Conservation (phyloP, 2,329 filamentous ascomycete species). For the Aureobasidium lini region DNA sequence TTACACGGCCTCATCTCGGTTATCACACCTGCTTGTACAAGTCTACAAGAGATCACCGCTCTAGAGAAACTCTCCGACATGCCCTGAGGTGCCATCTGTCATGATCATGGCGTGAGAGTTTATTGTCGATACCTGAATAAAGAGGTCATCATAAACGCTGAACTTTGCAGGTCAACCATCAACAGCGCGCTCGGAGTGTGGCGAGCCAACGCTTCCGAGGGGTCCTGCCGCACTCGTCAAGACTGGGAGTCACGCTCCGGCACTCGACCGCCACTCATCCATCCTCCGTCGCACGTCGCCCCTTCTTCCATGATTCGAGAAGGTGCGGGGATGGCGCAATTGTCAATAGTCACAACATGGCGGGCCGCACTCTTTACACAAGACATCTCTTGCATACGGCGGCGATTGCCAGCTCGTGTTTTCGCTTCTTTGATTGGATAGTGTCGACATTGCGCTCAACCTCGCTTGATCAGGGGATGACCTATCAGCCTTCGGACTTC, state of each 20-base stretch:
- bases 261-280: not conserved
- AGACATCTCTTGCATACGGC: not conserved
- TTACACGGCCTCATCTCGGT: slow-evolving; percentile 5
- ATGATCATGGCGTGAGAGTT: not conserved
- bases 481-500: not conserved
- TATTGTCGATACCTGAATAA: not conserved
- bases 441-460: not conserved
- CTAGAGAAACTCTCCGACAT: not conserved
- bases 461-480: not conserved
- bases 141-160: no score
- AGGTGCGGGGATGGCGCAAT: not conserved
- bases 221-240: no score
- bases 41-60: not conserved
- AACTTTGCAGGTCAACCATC: not conserved
- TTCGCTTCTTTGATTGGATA: not conserved
- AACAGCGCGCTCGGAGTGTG: not conserved
- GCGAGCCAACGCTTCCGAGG: not conserved
- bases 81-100: slow-evolving; percentile 2
- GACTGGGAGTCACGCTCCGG: not conserved
- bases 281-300: not conserved
- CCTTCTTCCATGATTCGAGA: slow-evolving; percentile 9
- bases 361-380: no score
- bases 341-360: not conserved
- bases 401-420: not conserved
- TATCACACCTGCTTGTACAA: not conserved